Evolutionary conservation across 352 stramenopile genomes (phyloP).

Genomic region (Peronospora farinosa): DNA sequence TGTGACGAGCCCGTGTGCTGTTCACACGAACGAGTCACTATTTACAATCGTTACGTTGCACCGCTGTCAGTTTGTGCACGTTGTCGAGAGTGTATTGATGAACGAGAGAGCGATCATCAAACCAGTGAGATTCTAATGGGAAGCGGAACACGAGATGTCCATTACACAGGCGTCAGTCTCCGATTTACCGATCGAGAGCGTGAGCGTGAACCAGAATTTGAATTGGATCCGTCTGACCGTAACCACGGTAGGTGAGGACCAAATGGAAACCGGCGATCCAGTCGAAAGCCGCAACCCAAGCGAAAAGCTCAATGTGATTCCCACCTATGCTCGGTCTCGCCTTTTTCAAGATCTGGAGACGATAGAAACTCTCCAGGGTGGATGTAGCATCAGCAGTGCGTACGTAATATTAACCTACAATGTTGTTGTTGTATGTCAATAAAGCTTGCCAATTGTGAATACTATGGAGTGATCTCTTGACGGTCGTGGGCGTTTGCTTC

Average conservation of each 20-base stretch:
- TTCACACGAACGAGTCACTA: conserved; percentile 31
- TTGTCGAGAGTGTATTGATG: conserved; percentile 31
- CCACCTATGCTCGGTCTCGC: conserved; percentile 17
- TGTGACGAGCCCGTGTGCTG: conserved; percentile 29
- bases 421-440: not conserved
- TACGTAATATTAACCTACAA: not conserved
- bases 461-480: too few species aligned
- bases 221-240: conserved; percentile 13
- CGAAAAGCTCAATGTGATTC: conserved; percentile 23
- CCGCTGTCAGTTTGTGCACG: conserved; percentile 30
- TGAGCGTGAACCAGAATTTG: conserved; percentile 19
- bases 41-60: conserved; percentile 40
- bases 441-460: not conserved
- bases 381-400: not conserved
- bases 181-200: too few species aligned
- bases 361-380: not conserved
- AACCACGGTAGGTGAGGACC: conserved; percentile 6
- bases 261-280: conserved; percentile 3
- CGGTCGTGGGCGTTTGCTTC: too few species aligned
- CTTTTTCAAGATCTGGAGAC: conserved; percentile 28
- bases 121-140: too few species aligned
- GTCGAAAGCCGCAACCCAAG: conserved; percentile 7
- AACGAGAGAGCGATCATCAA: too few species aligned
- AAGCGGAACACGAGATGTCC: too few species aligned
- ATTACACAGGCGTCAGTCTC: too few species aligned